Evolutionary conservation across 192 early-diverging fungal species (phyloP), one percentile per base, ranked within the genome.

Genomic region (Backusella parvicylindrica): DNA sequence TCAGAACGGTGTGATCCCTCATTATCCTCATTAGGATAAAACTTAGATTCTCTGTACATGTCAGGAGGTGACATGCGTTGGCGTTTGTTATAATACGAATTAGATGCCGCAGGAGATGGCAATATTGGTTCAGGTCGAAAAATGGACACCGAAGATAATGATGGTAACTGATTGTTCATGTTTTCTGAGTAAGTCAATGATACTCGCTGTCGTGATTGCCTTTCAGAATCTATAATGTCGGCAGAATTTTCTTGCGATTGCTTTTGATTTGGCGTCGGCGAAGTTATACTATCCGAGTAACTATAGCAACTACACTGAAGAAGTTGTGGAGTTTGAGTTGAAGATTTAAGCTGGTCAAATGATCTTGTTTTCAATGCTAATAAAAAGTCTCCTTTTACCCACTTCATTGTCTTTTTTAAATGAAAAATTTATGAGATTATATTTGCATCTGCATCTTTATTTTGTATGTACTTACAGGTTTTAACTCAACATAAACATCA

Each of bases 391-490:
- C 50, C 33, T 43, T 77, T 77, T 15, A 33, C 40, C 76, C 76
- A 77, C 41, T 72, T 77, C 31, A 77, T 21, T 16, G 76, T 77
- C 75, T 77, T 41, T 15, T 77, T 41, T 15, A 47, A 69, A 53
- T 12, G 11, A 30, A 37, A 31, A 16, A 15, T 16, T 15, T 12
- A 28, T 53, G 70, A 26, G 36, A 73, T 26, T 64, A 26, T 66
- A 13, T 28, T 60, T 60, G 21, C 9, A 28, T 26, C 23, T 60
- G 53, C 26, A 60, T 60, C 8, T 60, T 60, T 60, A 60, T 60
- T 60, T 47, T 47, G 8, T 23, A 36, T 74, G 18, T 37, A 50
- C 71, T 53, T 77, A 81, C 80, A 11, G 80, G 76, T 37, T 81
- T 72, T 15, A 81, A 47, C 23, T 77, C 71, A 43, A 81, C 56